phyloP scores from a whole-genome alignment of 2,329 filamentous ascomycete genomes.

The Ciborinia camelliae region DNA sequence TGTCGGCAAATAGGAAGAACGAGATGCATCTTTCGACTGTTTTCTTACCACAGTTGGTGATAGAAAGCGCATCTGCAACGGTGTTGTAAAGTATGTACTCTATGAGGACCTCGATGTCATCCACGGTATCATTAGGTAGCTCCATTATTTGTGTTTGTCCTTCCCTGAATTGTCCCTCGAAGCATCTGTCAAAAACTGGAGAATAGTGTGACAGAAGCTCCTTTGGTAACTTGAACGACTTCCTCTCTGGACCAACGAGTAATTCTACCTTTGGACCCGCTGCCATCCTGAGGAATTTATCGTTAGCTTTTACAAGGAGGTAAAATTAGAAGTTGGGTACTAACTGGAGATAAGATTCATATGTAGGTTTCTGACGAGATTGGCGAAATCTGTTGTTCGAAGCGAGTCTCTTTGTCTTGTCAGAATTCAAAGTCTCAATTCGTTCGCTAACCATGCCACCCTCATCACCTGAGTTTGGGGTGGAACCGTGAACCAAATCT shows the following conservation, averaged over 20 bases:
- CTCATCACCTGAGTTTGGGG: neutral
- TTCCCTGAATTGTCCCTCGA: slow-evolving; percentile 23
- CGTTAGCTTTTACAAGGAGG: neutral
- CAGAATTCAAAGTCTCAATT: too few species aligned
- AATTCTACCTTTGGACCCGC: slow-evolving; percentile 19
- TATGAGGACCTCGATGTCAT: neutral
- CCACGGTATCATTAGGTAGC: neutral
- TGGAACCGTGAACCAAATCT: too few species aligned
- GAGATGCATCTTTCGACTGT: neutral
- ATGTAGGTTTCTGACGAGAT: neutral
- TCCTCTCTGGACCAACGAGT: slow-evolving; percentile 23
- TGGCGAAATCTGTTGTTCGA: too few species aligned
- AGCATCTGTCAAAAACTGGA: slow-evolving; percentile 21
- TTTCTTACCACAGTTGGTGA: neutral
- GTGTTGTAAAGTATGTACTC: neutral
- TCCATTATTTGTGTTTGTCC: slow-evolving; percentile 18
- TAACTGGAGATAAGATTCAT: neutral
- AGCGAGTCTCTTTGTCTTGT: too few species aligned
- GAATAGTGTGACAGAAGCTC: slow-evolving; percentile 24
- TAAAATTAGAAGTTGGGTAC: neutral
- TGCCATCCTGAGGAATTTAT: neutral
- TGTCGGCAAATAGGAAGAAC: neutral
- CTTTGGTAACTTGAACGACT: slow-evolving; percentile 22
- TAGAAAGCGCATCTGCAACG: neutral
- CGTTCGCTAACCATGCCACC: neutral